Evolutionary conservation across 1,284 basidiomycete species (phyloP), one percentile per base, ranked within the genome.

Genomic region (Cryptococcus floricola): DNA sequence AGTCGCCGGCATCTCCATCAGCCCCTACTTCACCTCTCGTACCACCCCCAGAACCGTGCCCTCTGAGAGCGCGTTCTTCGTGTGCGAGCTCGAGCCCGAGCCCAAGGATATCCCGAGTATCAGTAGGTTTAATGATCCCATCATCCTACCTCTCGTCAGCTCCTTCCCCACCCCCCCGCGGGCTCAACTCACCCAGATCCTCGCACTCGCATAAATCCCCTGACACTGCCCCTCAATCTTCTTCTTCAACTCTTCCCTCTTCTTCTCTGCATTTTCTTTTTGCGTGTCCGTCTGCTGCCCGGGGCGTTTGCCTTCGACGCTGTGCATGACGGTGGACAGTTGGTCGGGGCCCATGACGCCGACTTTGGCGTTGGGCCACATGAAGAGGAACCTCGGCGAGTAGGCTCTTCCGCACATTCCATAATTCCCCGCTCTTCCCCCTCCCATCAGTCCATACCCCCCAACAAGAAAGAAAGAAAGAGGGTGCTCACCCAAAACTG

Each of bases 301-400:
- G 48, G 37, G 58, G 53, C 16, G 59, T 46, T 71, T 72, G 9
- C 72, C 72, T 7, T 63, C 62, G 18, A 97, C 91, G 1, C 85
- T 85, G 28, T 87, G 81, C 93, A 97, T 97, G 51, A 97, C 93
- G 69, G 88, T 86, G 10, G 88, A 89, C 23, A 97, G 83, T 73
- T 96, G 93, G 44, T 87, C 89, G 2, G 89, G 89, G 44, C 94
- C 93, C 94, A 97, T 97, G 45, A 97, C 93, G n/a, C 87, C 89
- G 3, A 96, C 87, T 74, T 89, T 92, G 31, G 93, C 90, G 66
- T 94, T 95, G 57, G 93, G 93, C 93, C 94, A 97, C 90, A 93
- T 94, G 89, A 90, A 97, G 53, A 97, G 77, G 82, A 97, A 96
- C 58, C 92, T 83, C 3, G 93, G 92, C 10, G 89, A 91, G 76